A percentile compares a stretch with the other conserved stretches of the same genome.
Conservation (phyloP, 2,329 filamentous ascomycete genomes). For the Hawksworthiomyces lignivorus region DNA sequence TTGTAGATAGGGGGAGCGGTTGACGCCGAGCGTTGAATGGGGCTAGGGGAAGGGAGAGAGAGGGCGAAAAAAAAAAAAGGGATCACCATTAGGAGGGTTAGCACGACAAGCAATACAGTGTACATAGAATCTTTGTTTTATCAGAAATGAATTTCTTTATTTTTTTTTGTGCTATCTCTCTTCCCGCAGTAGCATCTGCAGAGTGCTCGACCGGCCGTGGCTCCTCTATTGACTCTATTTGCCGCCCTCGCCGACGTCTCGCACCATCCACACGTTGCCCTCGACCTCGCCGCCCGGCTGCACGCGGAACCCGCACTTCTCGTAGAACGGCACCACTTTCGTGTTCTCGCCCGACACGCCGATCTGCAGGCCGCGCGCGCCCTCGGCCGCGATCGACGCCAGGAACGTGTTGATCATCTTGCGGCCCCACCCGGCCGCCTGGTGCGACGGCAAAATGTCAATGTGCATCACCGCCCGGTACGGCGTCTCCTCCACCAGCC, state of each 20-base stretch:
- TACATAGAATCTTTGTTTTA: constrained; percentile 1
- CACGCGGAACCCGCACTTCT: constrained; percentile 37
- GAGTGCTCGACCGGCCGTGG: too few species aligned
- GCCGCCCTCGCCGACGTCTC: too few species aligned
- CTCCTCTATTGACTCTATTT: too few species aligned
- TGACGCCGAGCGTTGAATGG: too few species aligned
- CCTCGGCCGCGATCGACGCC: constrained; percentile 24
- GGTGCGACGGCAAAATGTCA: constrained; percentile 34
- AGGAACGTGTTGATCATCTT: constrained; percentile 34
- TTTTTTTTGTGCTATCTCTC: not conserved
- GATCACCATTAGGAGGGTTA: too few species aligned
- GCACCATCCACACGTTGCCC: constrained; percentile 33
- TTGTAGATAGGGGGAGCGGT: too few species aligned
- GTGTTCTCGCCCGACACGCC: constrained; percentile 38
- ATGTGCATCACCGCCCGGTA: constrained; percentile 43
- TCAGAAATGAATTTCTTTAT: not conserved
- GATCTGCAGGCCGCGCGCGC: constrained; percentile 30
- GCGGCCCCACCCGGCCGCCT: constrained; percentile 37
- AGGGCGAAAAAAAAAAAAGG: not conserved
- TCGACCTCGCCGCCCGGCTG: constrained; percentile 27
- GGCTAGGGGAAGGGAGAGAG: not conserved
- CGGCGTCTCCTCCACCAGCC: constrained; percentile 19
- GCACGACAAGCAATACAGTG: too few species aligned
- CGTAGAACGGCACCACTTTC: constrained; percentile 41
- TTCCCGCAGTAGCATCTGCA: too few species aligned